phyloP scores from a whole-genome alignment of 1,284 basidiomycete species.

The Microbotryum silenes-acaulis region DNA sequence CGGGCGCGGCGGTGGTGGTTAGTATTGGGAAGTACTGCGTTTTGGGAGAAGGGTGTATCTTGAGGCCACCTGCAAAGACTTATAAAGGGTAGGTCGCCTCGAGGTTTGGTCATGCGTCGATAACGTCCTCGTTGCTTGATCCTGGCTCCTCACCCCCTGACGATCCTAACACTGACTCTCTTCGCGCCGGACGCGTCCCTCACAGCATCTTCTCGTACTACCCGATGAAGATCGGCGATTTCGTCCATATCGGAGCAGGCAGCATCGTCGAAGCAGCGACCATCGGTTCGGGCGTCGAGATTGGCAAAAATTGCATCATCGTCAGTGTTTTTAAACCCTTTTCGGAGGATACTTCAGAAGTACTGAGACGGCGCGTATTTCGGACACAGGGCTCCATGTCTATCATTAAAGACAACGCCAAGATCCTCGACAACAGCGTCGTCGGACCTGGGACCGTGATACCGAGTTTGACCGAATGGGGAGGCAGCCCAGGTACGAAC shows the following conservation, averaged over 20 bases:
- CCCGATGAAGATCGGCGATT: conserved; percentile 92
- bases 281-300: conserved; percentile 88
- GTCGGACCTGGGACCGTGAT: conserved; percentile 88
- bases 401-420: conserved; percentile 92
- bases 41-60: conserved; percentile 77
- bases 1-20: conserved; percentile 74
- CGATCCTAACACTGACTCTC: not conserved
- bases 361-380: not conserved
- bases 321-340: conserved; percentile 48
- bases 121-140: not conserved
- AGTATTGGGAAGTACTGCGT: conserved; percentile 86
- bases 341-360: not conserved
- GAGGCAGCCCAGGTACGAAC: conserved; percentile 73
- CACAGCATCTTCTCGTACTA: conserved; percentile 80
- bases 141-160: not conserved
- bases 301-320: conserved; percentile 90
- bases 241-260: conserved; percentile 82
- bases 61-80: conserved; percentile 76
- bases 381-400: conserved; percentile 76
- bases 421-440: conserved; percentile 77
- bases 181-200: conserved; percentile 4
- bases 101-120: not conserved
- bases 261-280: conserved; percentile 87
- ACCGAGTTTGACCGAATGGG: conserved; percentile 75
- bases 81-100: conserved; percentile 54